Percentiles rank a stretch among this genome's conserved stretches.
Conservation (phyloP, 2,329 filamentous ascomycete genomes). For the Calonectria crousiana region DNA sequence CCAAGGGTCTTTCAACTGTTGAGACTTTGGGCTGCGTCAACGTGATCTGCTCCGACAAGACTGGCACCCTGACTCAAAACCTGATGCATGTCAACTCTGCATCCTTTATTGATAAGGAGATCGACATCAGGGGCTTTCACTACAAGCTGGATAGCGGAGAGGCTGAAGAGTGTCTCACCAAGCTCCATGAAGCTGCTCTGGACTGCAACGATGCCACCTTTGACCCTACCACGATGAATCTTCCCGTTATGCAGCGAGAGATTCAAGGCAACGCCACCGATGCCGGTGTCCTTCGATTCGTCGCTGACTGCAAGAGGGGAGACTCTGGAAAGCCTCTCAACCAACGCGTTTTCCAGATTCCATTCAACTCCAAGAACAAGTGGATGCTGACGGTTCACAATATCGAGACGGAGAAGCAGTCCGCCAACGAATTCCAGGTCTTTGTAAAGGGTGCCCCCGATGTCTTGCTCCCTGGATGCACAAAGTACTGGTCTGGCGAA, state of each 20-base stretch:
- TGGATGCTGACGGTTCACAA: constrained; percentile 57
- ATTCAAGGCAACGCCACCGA: constrained; percentile 59
- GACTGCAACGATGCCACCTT: constrained; percentile 59
- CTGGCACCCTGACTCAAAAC: constrained; percentile 58
- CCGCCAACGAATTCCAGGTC: constrained; percentile 51
- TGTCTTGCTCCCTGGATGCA: constrained; percentile 56
- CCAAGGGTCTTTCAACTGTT: constrained; percentile 56
- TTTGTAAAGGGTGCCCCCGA: constrained; percentile 68
- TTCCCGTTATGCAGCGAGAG: constrained; percentile 49
- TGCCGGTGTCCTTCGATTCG: constrained; percentile 55
- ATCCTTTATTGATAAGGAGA: constrained; percentile 50
- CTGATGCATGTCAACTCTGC: constrained; percentile 57
- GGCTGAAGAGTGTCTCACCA: background rate
- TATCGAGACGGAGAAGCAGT: constrained; percentile 35
- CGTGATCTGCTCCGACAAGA: constrained; percentile 59
- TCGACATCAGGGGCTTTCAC: constrained; percentile 45
- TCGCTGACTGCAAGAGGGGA: constrained; percentile 40
- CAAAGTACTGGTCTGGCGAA: constrained; percentile 50
- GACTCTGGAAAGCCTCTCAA: constrained; percentile 35
- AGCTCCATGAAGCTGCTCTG: constrained; percentile 29
- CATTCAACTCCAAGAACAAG: constrained; percentile 65
- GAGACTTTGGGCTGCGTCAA: constrained; percentile 59
- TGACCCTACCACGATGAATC: constrained; percentile 51
- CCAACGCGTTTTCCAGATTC: constrained; percentile 54
- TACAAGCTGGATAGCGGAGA: background rate